These are phyloP conservation scores for Wickerhamomyces pijperi DNA, from an alignment of 805 yeast species.

Conservation along the genomic window DNA sequence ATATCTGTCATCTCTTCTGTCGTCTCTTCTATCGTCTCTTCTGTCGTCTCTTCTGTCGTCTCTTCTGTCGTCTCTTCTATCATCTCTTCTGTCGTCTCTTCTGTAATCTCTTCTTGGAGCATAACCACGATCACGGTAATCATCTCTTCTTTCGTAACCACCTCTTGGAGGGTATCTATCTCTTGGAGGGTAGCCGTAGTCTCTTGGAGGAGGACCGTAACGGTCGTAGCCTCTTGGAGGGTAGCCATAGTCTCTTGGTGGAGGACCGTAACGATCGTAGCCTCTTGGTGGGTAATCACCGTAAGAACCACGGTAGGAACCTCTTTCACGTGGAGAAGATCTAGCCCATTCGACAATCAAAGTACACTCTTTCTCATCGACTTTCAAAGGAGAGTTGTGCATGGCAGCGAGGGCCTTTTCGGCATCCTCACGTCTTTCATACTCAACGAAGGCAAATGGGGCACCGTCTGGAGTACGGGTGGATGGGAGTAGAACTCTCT, in stretches of 20 bases:
- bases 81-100: slow-evolving; percentile 2
- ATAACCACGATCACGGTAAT: slow-evolving; percentile 7
- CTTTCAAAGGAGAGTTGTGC: slow-evolving; percentile 31
- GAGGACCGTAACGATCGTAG: slow-evolving; percentile 8
- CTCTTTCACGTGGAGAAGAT: slow-evolving; percentile 36
- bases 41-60: slow-evolving; percentile 9
- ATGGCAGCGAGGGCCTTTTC: slow-evolving; percentile 35
- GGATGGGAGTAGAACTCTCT: slow-evolving; percentile 52
- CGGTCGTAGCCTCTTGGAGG: slow-evolving; percentile 1
- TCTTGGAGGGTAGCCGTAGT: slow-evolving; percentile 5
- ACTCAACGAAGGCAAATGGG: slow-evolving; percentile 57
- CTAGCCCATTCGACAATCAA: slow-evolving; percentile 45
- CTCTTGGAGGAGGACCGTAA: slow-evolving; percentile 9
- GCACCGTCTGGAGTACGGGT: slow-evolving; percentile 48
- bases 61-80: slow-evolving; percentile 8
- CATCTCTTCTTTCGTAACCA: slow-evolving; percentile 13
- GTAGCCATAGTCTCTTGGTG: slow-evolving; percentile 10
- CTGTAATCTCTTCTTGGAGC: slow-evolving; percentile 7
- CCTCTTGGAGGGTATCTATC: slow-evolving; percentile 9
- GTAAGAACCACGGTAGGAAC: slow-evolving; percentile 6
- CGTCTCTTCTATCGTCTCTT: slow-evolving; percentile 4
- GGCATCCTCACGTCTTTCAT: slow-evolving; percentile 38
- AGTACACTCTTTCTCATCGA: slow-evolving; percentile 26
- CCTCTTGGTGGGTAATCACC: slow-evolving; percentile 4
- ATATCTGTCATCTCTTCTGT: slow-evolving; percentile 2